These are phyloP conservation scores for Lentinus brumalis DNA, from an alignment of 768 basidiomycete genomes.

Conservation along the genomic window DNA sequence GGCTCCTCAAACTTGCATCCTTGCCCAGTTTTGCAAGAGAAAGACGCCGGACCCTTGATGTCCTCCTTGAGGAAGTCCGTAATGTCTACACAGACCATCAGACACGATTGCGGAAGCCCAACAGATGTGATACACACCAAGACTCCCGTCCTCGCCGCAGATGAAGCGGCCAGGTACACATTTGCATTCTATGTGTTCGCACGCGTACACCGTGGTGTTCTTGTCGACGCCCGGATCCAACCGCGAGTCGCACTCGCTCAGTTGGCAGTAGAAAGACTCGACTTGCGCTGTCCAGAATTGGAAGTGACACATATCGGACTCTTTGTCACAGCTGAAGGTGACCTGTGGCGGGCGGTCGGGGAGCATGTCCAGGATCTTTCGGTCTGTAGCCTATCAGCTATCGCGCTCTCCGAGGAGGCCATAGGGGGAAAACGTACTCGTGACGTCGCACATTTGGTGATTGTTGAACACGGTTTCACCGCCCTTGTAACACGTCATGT, in stretches of 20 bases:
- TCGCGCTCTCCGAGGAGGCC: no score
- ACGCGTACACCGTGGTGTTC: slow-evolving; percentile 78
- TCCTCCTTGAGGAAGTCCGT: slow-evolving; percentile 88
- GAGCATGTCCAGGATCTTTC: slow-evolving; percentile 94
- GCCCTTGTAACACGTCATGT: slow-evolving; percentile 94
- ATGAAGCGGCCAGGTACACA: slow-evolving; percentile 95
- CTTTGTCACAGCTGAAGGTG: slow-evolving; percentile 86
- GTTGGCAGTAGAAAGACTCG: slow-evolving; percentile 94
- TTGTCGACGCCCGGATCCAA: slow-evolving; percentile 54
- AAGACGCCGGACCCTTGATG: slow-evolving; percentile 88
- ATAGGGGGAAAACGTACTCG: slow-evolving; percentile 60
- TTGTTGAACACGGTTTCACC: slow-evolving; percentile 94
- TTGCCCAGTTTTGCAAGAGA: slow-evolving; percentile 70
- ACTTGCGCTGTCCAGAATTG: slow-evolving; percentile 97
- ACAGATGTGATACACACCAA: slow-evolving; percentile 61
- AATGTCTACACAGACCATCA: slow-evolving; percentile 61
- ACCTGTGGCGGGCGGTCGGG: slow-evolving; percentile 91
- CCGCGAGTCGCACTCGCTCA: slow-evolving; percentile 66
- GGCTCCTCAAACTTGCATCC: slow-evolving; percentile 94
- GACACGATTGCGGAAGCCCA: background rate
- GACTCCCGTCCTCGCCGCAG: slow-evolving; percentile 92
- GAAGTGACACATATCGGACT: slow-evolving; percentile 75
- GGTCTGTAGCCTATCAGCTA: slow-evolving; percentile 51
- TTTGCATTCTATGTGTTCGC: slow-evolving; percentile 83
- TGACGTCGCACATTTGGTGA: slow-evolving; percentile 98